phyloP scores from a whole-genome alignment of 2,329 filamentous ascomycete genomes.

The Dothistroma septosporum region DNA sequence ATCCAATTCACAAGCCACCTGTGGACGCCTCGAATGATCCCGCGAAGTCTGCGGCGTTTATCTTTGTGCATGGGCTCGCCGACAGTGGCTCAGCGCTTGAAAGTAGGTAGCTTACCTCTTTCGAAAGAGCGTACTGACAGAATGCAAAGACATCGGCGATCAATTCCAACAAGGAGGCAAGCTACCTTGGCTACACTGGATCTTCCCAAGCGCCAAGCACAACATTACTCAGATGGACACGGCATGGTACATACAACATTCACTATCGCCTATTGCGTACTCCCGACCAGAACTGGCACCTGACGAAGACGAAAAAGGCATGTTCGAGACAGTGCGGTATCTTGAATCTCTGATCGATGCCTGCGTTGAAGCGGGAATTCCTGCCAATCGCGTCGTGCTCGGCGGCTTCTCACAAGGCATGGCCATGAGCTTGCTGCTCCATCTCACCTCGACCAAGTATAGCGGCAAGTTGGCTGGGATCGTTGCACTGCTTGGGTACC shows the following conservation, averaged over 20 bases:
- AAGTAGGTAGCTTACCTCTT: conserved; percentile 25
- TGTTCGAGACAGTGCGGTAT: conserved; percentile 40
- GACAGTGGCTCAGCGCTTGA: conserved; percentile 43
- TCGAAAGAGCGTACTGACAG: not conserved
- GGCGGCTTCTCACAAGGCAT: conserved; percentile 50
- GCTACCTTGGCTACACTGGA: conserved; percentile 45
- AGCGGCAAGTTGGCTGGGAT: conserved; percentile 39
- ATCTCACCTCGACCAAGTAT: conserved; percentile 39
- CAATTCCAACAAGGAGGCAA: conserved; percentile 47
- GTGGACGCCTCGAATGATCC: conserved; percentile 28
- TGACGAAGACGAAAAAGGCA: conserved; percentile 46
- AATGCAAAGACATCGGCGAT: conserved; percentile 38
- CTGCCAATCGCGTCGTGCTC: conserved; percentile 42
- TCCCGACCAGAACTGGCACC: conserved; percentile 43
- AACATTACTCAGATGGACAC: conserved; percentile 43
- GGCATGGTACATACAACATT: conserved; percentile 45
- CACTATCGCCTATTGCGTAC: conserved; percentile 35
- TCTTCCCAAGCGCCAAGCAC: conserved; percentile 46
- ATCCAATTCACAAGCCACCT: conserved; percentile 36
- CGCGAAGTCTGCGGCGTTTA: conserved; percentile 37
- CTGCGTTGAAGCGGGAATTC: conserved; percentile 40
- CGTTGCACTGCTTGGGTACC: conserved; percentile 43
- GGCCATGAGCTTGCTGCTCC: conserved; percentile 43
- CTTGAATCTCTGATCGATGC: conserved; percentile 43
- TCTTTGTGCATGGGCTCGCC: conserved; percentile 42